phyloP scores from a whole-genome alignment of 306 rosid species.

The Malus fusca region DNA sequence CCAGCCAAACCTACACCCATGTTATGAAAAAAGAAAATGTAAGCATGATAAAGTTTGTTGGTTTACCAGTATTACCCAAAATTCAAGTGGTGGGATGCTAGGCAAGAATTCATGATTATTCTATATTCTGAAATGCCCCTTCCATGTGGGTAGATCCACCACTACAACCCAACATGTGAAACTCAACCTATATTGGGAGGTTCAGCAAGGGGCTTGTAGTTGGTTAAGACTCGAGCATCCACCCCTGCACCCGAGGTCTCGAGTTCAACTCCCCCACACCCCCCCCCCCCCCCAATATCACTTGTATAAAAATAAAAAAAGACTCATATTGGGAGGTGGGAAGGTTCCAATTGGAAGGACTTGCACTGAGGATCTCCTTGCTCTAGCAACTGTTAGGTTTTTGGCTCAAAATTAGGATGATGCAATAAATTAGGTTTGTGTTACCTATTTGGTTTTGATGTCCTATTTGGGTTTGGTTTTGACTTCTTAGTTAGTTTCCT shows the following conservation, averaged over 20 bases:
- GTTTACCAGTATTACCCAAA: neutral
- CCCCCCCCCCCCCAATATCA: neutral
- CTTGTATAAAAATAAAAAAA: neutral
- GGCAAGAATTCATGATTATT: neutral
- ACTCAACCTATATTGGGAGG: neutral
- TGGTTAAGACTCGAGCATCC: neutral
- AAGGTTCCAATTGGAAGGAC: neutral
- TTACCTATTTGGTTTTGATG: too few relatives aligned
- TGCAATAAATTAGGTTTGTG: too few relatives aligned
- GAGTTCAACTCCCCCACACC: too few relatives aligned
- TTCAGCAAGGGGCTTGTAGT: neutral
- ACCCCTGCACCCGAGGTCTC: neutral
- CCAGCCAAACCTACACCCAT: constrained; percentile 77
- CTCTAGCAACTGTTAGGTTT: too few relatives aligned
- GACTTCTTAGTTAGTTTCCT: too few relatives aligned
- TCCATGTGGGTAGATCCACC: neutral
- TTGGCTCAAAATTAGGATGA: too few relatives aligned
- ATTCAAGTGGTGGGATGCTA: neutral
- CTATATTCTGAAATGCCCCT: neutral
- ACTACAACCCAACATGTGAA: neutral
- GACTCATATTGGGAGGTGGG: neutral
- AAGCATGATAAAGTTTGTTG: neutral
- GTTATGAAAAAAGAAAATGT: neutral
- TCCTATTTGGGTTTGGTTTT: too few relatives aligned
- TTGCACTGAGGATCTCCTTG: neutral